Evolutionary conservation across 75 land plant species (phyloP), one percentile per base, ranked within the genome.

Genomic region (Sequoia sempervirens): DNA sequence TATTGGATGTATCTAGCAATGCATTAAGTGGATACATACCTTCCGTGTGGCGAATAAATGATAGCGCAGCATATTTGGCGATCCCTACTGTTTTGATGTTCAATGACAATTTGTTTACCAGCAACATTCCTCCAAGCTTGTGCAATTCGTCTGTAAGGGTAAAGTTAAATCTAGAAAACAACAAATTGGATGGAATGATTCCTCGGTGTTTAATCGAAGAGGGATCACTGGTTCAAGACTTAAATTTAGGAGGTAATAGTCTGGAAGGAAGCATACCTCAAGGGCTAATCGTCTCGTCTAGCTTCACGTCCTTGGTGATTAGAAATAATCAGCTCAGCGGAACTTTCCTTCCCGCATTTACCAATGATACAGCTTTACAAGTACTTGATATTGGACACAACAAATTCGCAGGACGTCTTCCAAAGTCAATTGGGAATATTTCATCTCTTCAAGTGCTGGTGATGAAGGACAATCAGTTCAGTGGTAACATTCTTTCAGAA

Each of bases 101-200:
- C 58, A 83, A 83, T 3, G 80, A 86, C n/a, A 89, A 89, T 50
- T 20, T 41, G 18, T 79, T 89, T 23, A 81, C 86, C 1, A 88
- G 88, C 28, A 17, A 17, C 18, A 79, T 89, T n/a, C 90, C 85
- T 54, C 58, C 41, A 40, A 40, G 41, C 41, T 40, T 40, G 41
- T 40, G 41, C 41, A 40, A 3, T 40, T 3, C 4, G 46, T 23
- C 50, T 37, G 61, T 75, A 80, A 43, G 84, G 11, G 76, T 68
- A 53, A 68, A 80, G 82, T 82, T 87, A 23, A 84, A 87, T 75
- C 81, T 87, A 36, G 80, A 83, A 4, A 74, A 82, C 58, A 54
- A 54, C 58, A 53, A 36, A 9, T 70, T 88, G 9, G 47, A 69
- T 17, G 87, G 90, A 12, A 53, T 83, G 70, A 83, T 86, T 2